Evolutionary conservation across 306 rosid genomes (phyloP).

Genomic region (Hylodesmum podocarpum): DNA sequence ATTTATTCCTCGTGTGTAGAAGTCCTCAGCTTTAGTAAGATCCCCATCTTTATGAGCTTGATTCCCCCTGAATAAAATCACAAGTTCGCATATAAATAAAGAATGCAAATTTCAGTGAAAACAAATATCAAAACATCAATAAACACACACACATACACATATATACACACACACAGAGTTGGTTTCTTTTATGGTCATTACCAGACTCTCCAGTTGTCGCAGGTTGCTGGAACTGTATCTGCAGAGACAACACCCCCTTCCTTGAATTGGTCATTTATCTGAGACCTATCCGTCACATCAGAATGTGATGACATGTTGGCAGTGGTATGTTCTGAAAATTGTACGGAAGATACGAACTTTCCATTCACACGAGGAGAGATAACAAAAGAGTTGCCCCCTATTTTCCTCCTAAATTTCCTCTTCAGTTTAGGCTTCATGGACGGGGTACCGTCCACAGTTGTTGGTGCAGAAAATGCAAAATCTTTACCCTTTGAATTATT

Average conservation of each 20-base stretch:
- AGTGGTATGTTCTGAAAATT: conserved; percentile 38
- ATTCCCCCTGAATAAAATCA: conserved; percentile 71
- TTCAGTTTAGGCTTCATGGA: conserved; percentile 48
- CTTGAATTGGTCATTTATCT: conserved; percentile 37
- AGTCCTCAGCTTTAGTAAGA: conserved; percentile 79
- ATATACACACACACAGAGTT: no score
- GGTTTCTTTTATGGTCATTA: conserved; percentile 29
- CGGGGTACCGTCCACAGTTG: conserved; percentile 41
- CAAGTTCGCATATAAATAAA: conserved; percentile 17
- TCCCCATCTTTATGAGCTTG: conserved; percentile 68
- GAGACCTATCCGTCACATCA: conserved; percentile 36
- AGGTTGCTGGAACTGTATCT: conserved; percentile 50
- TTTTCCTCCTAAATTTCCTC: conserved; percentile 61
- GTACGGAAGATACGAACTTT: conserved; percentile 46
- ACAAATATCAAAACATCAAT: no score
- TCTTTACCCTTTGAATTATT: conserved; percentile 39
- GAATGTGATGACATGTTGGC: conserved; percentile 38
- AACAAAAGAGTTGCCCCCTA: conserved; percentile 38
- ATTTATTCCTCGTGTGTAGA: conserved; percentile 76
- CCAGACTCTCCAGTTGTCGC: conserved; percentile 88
- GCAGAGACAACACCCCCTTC: conserved; percentile 40
- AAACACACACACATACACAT: no score
- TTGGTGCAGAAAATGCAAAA: conserved; percentile 64
- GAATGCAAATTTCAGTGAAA: conserved; percentile 18
- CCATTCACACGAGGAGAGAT: conserved; percentile 50